Evolutionary conservation across 2,329 filamentous ascomycete species (phyloP), one percentile per base, ranked within the genome.

Genomic region (Leptographium radiaticola): DNA sequence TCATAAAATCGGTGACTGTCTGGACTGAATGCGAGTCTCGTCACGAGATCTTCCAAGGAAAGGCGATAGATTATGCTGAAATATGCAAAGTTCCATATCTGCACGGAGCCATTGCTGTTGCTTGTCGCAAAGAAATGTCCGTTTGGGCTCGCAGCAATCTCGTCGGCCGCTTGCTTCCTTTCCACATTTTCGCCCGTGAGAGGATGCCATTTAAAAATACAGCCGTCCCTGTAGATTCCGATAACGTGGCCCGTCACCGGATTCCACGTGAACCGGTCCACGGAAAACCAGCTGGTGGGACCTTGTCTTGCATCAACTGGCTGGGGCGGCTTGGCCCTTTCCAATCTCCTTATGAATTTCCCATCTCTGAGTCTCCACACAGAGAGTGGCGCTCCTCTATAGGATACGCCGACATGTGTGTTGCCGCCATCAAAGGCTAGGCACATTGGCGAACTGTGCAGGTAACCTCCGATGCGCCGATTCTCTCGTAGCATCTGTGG

Each of bases 141-240:
- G 16, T 52, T 30, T 6, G 40, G 30, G 25, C 50, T 52, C 5
- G 31, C 30, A 3, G 42, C 50, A 18, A 52, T 45, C 42, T 34
- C 50, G 50, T 45, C 20, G 2, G 38, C 49, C 49, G 38, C 49
- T 12, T 30, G 16, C 7, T 20, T 16, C 5, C 18, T 6, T 31
- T 51, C 49, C 13, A 12, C n/a, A 20, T 30, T 45, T 25, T 52
- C 50, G 20, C 18, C 39, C 9, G 16, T 43, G 30, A 51, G n/a
- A 11, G 49, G 49, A 42, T 51, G 49, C 50, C 50, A 52, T n/a
- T 45, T 45, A 33, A 52, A 52, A 11, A 52, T 8, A 15, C 30
- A 25, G 11, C 42, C 31, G 31, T 52, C 42, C 18, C 45, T 45
- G 50, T 45, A 52, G 33, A 52, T 52, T 30, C 50, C 50, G 12